These are phyloP conservation scores for Leccinum pachyderme DNA, from an alignment of 1,284 basidiomycete genomes.

Conservation along the genomic window DNA sequence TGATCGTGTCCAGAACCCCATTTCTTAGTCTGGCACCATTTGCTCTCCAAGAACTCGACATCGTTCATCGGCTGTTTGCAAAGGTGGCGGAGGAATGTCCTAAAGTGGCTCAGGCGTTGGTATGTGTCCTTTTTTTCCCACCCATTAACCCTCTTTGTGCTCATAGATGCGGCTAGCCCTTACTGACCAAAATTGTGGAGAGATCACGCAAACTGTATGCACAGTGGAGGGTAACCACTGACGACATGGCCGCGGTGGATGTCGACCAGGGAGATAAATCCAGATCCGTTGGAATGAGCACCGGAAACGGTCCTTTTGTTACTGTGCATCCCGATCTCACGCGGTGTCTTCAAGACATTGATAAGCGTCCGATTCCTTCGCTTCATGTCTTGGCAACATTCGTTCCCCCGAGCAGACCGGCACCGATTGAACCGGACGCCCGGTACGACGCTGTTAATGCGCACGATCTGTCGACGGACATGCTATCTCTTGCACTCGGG, in stretches of 20 bases:
- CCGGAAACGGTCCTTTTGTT: constrained; percentile 17
- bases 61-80: constrained; percentile 45
- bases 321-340: constrained; percentile 23
- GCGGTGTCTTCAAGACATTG: constrained; percentile 27
- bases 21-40: constrained; percentile 49
- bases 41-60: constrained; percentile 52
- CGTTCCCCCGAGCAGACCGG: constrained; percentile 16
- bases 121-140: constrained; percentile 23
- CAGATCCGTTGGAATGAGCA: background rate
- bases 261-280: constrained; percentile 18
- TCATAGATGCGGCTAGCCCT: constrained; percentile 36
- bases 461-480: constrained; percentile 33
- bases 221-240: constrained; percentile 33
- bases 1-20: constrained; percentile 53
- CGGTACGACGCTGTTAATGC: constrained; percentile 15
- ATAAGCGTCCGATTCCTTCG: constrained; percentile 17
- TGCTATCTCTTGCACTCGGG: constrained; percentile 32
- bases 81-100: constrained; percentile 45
- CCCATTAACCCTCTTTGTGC: background rate
- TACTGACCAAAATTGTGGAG: constrained; percentile 49
- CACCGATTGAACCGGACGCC: constrained; percentile 16
- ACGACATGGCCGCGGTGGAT: constrained; percentile 26
- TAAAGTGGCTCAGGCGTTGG: constrained; percentile 50
- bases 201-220: constrained; percentile 41
- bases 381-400: constrained; percentile 27